phyloP scores from a whole-genome alignment of 805 yeast genomes.

The Candida peoriensis region DNA sequence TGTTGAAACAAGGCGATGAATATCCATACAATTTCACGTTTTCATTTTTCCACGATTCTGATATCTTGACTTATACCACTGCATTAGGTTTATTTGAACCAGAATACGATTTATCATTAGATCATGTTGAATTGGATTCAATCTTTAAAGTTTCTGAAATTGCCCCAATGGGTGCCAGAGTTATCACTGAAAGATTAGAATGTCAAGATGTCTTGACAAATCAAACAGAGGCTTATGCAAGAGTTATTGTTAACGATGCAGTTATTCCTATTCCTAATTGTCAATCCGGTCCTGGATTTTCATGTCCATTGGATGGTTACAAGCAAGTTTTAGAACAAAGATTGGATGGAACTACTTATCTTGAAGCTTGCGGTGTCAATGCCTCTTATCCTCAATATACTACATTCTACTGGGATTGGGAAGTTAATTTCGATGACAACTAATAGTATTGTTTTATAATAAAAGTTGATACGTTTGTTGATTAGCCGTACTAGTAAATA shows the following conservation, averaged over 20 bases:
- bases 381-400: slow-evolving; percentile 14
- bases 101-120: slow-evolving; percentile 35
- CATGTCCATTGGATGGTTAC: slow-evolving; percentile 36
- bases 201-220: slow-evolving; percentile 32
- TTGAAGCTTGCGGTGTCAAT: slow-evolving; percentile 27
- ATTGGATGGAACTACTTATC: slow-evolving; percentile 26
- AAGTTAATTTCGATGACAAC: slow-evolving; percentile 17
- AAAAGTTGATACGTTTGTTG: too few species aligned
- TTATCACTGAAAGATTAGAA: slow-evolving; percentile 43
- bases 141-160: slow-evolving; percentile 44
- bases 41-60: slow-evolving; percentile 77
- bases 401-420: slow-evolving; percentile 21
- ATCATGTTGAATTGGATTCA: slow-evolving; percentile 40
- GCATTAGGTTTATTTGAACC: slow-evolving; percentile 52
- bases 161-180: slow-evolving; percentile 54
- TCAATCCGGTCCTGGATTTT: slow-evolving; percentile 49
- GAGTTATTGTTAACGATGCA: slow-evolving; percentile 48
- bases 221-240: slow-evolving; percentile 33
- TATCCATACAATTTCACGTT: slow-evolving; percentile 53
- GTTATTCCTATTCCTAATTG: slow-evolving; percentile 45
- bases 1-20: slow-evolving; percentile 41
- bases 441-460: too few species aligned
- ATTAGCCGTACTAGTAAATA: too few species aligned
- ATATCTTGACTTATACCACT: slow-evolving; percentile 53
- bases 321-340: slow-evolving; percentile 27